These are phyloP conservation scores for Penicillium sp. DNA, from an alignment of 2,329 filamentous ascomycete genomes.

Conservation along the genomic window DNA sequence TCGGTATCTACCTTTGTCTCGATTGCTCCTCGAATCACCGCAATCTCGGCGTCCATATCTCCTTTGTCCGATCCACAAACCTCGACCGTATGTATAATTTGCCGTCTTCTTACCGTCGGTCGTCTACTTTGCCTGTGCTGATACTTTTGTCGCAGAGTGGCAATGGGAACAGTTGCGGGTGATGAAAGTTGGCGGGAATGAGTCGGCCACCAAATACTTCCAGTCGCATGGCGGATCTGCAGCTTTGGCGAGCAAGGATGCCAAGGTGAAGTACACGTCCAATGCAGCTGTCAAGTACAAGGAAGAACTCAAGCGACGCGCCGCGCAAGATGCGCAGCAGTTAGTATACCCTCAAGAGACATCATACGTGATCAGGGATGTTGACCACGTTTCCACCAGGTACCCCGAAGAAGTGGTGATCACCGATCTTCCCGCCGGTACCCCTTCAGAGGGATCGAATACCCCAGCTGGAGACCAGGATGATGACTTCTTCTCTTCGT, in stretches of 20 bases:
- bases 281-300: conserved; percentile 95
- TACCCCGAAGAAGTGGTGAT: conserved; percentile 81
- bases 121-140: conserved; percentile 19
- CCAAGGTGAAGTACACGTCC: conserved; percentile 94
- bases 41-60: conserved; percentile 97
- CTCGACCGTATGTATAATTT: conserved; percentile 73
- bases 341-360: conserved; percentile 45
- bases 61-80: conserved; percentile 96
- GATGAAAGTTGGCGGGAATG: conserved; percentile 98
- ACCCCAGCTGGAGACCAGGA: conserved; percentile 72
- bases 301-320: conserved; percentile 84
- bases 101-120: neutral
- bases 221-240: conserved; percentile 92
- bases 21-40: conserved; percentile 97
- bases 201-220: conserved; percentile 97
- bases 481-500: conserved; percentile 97
- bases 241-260: conserved; percentile 90
- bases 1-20: conserved; percentile 95
- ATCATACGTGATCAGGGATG: conserved; percentile 7
- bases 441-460: conserved; percentile 57
- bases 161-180: conserved; percentile 96
- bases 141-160: conserved; percentile 60
- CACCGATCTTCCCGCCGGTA: conserved; percentile 61
- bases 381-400: conserved; percentile 43
- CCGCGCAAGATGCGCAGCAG: conserved; percentile 76